phyloP scores from a whole-genome alignment of 1,139 yeast genomes.

The Lodderomyces pseudojiufengensis region DNA sequence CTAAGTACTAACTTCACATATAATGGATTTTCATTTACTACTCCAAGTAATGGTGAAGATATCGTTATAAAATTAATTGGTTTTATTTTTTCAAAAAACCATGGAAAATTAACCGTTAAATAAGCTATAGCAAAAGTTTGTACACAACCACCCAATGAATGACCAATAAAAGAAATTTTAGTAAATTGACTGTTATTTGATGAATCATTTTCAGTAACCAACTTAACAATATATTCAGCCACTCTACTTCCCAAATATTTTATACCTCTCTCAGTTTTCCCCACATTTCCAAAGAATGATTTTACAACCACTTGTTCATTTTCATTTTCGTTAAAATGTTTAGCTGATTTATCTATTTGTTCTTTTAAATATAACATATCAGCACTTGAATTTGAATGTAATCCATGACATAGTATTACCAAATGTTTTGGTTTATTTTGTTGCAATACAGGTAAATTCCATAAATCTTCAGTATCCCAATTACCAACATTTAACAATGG shows the following conservation, averaged over 20 bases:
- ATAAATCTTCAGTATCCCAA: slow-evolving; percentile 64
- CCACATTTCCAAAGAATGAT: slow-evolving; percentile 80
- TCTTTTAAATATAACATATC: slow-evolving; percentile 89
- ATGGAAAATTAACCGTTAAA: slow-evolving; percentile 58
- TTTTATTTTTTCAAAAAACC: slow-evolving; percentile 58
- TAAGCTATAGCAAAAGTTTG: slow-evolving; percentile 92
- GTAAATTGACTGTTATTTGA: slow-evolving; percentile 36
- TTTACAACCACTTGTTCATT: slow-evolving; percentile 61
- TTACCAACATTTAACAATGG: slow-evolving; percentile 39
- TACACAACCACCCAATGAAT: slow-evolving; percentile 87
- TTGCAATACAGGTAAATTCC: slow-evolving; percentile 58
- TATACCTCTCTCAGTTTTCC: slow-evolving; percentile 88
- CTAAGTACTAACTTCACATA: slow-evolving; percentile 80
- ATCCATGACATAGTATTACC: slow-evolving; percentile 83
- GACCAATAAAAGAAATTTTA: slow-evolving; percentile 83
- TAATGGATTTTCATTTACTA: slow-evolving; percentile 79
- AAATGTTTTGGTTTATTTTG: slow-evolving; percentile 57
- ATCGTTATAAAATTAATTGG: slow-evolving; percentile 83
- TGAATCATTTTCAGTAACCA: slow-evolving; percentile 40
- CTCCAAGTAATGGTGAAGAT: slow-evolving; percentile 88
- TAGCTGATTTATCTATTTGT: slow-evolving; percentile 54
- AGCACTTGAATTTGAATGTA: slow-evolving; percentile 84
- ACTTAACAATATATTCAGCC: slow-evolving; percentile 70
- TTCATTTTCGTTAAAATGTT: slow-evolving; percentile 25
- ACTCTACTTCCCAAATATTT: slow-evolving; percentile 80